Conservation (phyloP, 345 rosid genomes). For the Boechera stricta region DNA sequence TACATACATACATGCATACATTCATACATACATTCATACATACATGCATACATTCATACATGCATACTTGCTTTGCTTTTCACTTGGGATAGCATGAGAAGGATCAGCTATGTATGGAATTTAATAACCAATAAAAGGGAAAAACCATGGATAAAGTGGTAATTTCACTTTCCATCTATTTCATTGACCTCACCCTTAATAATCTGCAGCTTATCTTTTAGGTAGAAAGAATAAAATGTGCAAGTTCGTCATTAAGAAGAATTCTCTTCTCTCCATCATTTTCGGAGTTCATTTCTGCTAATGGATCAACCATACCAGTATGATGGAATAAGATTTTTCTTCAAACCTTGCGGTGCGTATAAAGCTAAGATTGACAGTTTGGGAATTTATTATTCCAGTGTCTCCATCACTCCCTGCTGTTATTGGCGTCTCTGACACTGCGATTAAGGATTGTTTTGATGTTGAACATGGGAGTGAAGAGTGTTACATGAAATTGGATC, state of each 20-base stretch:
- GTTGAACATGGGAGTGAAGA: constrained; percentile 68
- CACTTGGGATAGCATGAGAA: constrained; percentile 66
- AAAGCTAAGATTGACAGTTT: too few species aligned
- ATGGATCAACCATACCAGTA: constrained; percentile 43
- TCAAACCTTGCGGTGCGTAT: too few species aligned
- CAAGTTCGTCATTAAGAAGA: constrained; percentile 64
- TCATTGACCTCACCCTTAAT: too few species aligned
- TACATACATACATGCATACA: too few species aligned
- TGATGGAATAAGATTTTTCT: too few species aligned
- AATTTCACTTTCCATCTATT: background rate
- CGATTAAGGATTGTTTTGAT: constrained; percentile 89
- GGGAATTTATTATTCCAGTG: background rate
- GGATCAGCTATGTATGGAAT: constrained; percentile 64
- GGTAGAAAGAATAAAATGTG: constrained; percentile 58
- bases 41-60: too few species aligned
- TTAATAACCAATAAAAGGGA: constrained; percentile 54
- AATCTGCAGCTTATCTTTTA: constrained; percentile 38
- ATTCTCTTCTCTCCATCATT: constrained; percentile 83
- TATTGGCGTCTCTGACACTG: constrained; percentile 98
- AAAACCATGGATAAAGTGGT: constrained; percentile 81
- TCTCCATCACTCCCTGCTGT: constrained; percentile 95
- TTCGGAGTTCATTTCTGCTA: constrained; percentile 79
- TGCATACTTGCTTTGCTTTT: too few species aligned
- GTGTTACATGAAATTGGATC: constrained; percentile 81
- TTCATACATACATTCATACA: too few species aligned